Conservation (phyloP, 768 basidiomycete species). For the Fistulinella prunicolor region DNA sequence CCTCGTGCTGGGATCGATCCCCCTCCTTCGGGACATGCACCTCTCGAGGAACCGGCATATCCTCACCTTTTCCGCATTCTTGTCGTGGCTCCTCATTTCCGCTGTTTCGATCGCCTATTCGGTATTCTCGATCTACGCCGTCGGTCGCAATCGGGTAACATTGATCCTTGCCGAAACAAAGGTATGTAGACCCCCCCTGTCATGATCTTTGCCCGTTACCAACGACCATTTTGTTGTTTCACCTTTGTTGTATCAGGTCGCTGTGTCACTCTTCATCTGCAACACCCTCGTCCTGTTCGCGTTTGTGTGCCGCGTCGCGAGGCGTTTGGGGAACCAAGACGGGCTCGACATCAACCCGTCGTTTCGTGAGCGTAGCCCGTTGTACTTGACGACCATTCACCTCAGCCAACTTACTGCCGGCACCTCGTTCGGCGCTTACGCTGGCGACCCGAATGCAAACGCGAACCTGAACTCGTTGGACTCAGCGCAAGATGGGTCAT, state of each 20-base stretch:
- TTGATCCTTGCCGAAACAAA: slow-evolving; percentile 1
- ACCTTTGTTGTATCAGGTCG: not conserved
- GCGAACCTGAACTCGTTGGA: too few relatives aligned
- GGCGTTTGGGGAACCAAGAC: not conserved
- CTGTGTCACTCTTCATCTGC: slow-evolving; percentile 9
- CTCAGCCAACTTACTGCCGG: not conserved
- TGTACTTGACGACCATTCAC: slow-evolving; percentile 3
- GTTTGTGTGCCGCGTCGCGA: slow-evolving; percentile 5
- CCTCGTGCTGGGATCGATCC: not conserved
- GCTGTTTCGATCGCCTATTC: slow-evolving; percentile 6
- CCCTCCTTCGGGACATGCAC: slow-evolving; percentile 1
- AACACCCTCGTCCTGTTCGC: slow-evolving; percentile 10
- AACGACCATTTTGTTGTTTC: too few relatives aligned
- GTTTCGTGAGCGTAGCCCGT: too few relatives aligned
- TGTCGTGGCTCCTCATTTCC: slow-evolving; percentile 8
- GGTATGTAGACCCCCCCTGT: too few relatives aligned
- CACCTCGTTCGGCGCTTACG: too few relatives aligned
- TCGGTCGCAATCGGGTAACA: not conserved
- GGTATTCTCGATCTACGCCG: not conserved
- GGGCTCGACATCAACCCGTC: not conserved
- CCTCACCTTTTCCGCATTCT: slow-evolving; percentile 7
- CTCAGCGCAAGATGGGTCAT: too few relatives aligned
- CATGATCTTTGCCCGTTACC: too few relatives aligned
- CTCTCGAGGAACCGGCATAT: not conserved
- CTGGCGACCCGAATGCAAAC: too few relatives aligned